Conservation (phyloP, 805 yeast genomes). For the Alloascoidea hylecoeti region DNA sequence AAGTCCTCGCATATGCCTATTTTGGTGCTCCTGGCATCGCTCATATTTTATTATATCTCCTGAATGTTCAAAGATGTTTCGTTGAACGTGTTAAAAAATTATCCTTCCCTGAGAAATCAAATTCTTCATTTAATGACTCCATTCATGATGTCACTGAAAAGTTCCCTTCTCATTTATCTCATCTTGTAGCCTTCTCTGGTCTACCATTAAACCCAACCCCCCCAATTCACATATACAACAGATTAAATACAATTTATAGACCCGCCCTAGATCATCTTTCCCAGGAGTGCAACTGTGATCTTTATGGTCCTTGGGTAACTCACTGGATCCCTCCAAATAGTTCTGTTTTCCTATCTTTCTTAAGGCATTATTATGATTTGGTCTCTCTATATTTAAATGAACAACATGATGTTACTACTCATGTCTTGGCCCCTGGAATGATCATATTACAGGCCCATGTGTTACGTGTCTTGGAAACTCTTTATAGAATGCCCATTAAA, state of each 20-base stretch:
- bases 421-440: conserved; percentile 1
- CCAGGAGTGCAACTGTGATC: no score
- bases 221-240: neutral
- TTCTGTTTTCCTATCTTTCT: conserved; percentile 22
- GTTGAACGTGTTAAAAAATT: conserved; percentile 11
- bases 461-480: neutral
- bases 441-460: neutral
- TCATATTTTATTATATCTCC: conserved; percentile 18
- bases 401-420: neutral
- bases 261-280: neutral
- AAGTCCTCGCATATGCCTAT: conserved; percentile 51
- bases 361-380: conserved; percentile 23
- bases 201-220: neutral
- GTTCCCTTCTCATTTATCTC: conserved; percentile 14
- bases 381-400: conserved; percentile 10
- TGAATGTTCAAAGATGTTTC: conserved; percentile 13
- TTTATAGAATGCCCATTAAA: neutral
- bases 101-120: conserved; percentile 4
- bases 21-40: conserved; percentile 41
- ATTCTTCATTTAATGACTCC: neutral
- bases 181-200: conserved; percentile 11
- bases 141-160: conserved; percentile 3
- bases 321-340: conserved; percentile 19
- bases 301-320: conserved; percentile 20
- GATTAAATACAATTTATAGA: neutral